Percentiles rank a stretch among this genome's conserved stretches.
Conservation (phyloP, 2,329 filamentous ascomycete genomes). For the Ophiobolus disseminans region DNA sequence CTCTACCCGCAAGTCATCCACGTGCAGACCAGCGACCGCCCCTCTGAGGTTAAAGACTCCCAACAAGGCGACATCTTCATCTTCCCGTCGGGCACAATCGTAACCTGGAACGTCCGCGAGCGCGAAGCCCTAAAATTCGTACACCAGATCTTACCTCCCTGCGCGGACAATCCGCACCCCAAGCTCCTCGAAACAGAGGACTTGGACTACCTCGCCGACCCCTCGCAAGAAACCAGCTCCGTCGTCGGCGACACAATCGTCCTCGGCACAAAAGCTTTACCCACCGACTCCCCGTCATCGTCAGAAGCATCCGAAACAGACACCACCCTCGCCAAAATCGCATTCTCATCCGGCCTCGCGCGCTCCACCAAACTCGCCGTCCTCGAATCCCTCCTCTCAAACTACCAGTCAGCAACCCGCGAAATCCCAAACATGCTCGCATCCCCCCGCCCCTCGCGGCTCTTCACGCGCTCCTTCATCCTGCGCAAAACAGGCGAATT, state of each 20-base stretch:
- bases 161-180: constrained; percentile 77
- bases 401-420: constrained; percentile 87
- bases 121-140: constrained; percentile 64
- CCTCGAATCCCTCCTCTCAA: constrained; percentile 79
- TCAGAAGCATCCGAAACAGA: constrained; percentile 55
- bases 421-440: constrained; percentile 81
- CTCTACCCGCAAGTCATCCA: constrained; percentile 72
- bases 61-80: constrained; percentile 85
- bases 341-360: constrained; percentile 92
- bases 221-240: constrained; percentile 72
- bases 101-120: constrained; percentile 86
- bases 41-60: constrained; percentile 55
- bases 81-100: constrained; percentile 92
- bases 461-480: constrained; percentile 76
- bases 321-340: constrained; percentile 86
- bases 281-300: constrained; percentile 9
- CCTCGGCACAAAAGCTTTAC: constrained; percentile 72
- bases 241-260: constrained; percentile 90
- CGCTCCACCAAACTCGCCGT: constrained; percentile 93
- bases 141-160: constrained; percentile 74
- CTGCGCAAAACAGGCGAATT: constrained; percentile 93
- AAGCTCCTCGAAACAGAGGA: constrained; percentile 83
- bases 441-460: constrained; percentile 64
- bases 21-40: constrained; percentile 55
- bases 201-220: constrained; percentile 83